phyloP scores from a whole-genome alignment of 1,139 yeast genomes.

The Suhomyces bokatorum region DNA sequence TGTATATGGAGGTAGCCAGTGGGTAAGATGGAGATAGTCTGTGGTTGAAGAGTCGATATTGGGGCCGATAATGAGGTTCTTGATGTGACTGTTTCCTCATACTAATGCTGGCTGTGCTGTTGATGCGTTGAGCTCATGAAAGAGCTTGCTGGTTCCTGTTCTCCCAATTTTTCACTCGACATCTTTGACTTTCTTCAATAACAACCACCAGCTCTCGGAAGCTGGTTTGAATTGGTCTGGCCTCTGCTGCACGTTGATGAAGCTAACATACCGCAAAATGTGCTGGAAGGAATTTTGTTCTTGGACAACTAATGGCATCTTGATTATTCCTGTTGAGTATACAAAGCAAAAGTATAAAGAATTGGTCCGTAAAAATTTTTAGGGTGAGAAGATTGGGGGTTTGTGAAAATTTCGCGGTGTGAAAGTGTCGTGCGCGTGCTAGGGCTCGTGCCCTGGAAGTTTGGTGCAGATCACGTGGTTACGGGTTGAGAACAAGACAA shows the following conservation, averaged over 20 bases:
- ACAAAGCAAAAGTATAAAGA: constrained; percentile 13
- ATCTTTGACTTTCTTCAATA: neutral
- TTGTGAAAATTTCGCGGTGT: constrained; percentile 6
- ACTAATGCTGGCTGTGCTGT: neutral
- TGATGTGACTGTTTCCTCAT: neutral
- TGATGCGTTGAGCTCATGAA: neutral
- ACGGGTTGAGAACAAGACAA: neutral
- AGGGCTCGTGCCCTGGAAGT: constrained; percentile 1
- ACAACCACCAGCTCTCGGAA: neutral
- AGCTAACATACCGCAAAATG: constrained; percentile 91
- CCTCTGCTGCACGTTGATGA: neutral
- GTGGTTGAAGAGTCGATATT: neutral
- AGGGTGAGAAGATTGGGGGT: constrained; percentile 8
- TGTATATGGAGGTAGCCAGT: neutral
- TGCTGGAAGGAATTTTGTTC: constrained; percentile 99
- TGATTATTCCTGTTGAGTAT: constrained; percentile 33
- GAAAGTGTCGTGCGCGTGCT: constrained; percentile 4
- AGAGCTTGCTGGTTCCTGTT: neutral
- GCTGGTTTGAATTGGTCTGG: neutral
- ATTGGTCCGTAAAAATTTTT: constrained; percentile 12
- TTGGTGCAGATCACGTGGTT: neutral
- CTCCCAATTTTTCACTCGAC: constrained; percentile 1
- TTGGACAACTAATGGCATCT: constrained; percentile 96
- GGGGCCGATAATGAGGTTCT: neutral
- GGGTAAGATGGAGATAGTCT: neutral